Evolutionary conservation across 2,329 filamentous ascomycete genomes (phyloP).

Genomic region (Neofusicoccum umdonicola): DNA sequence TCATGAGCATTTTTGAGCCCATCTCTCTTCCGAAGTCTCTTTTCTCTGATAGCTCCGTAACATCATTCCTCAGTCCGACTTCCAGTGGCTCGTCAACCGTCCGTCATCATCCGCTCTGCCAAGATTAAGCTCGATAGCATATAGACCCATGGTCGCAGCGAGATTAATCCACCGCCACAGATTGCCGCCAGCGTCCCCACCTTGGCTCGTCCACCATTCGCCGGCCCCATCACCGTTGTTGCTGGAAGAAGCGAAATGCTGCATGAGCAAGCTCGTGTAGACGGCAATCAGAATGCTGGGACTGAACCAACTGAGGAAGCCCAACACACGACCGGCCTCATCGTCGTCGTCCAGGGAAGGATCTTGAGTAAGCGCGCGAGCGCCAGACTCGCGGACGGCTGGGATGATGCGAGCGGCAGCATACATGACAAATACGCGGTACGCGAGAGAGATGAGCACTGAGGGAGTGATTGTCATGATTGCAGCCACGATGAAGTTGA

Average conservation of each 20-base stretch:
- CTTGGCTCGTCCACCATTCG: slow-evolving; percentile 81
- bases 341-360: slow-evolving; percentile 83
- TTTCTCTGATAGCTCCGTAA: background rate
- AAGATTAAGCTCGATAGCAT: slow-evolving; percentile 85
- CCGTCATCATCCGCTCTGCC: slow-evolving; percentile 78
- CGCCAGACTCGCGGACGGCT: slow-evolving; percentile 82
- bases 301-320: slow-evolving; percentile 88
- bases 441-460: slow-evolving; percentile 90
- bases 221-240: slow-evolving; percentile 53
- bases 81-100: slow-evolving; percentile 79
- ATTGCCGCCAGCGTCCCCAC: slow-evolving; percentile 78
- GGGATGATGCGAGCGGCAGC: slow-evolving; percentile 94
- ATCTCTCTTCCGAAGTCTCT: background rate
- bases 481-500: slow-evolving; percentile 84
- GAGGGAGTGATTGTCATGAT: slow-evolving; percentile 95
- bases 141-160: slow-evolving; percentile 81
- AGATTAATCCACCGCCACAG: slow-evolving; percentile 94
- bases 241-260: slow-evolving; percentile 81
- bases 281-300: slow-evolving; percentile 93
- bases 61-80: slow-evolving; percentile 67
- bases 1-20: background rate
- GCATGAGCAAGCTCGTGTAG: slow-evolving; percentile 91
- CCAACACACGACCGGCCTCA: slow-evolving; percentile 74
- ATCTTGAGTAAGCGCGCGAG: slow-evolving; percentile 77
- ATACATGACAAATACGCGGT: slow-evolving; percentile 93